phyloP scores from a whole-genome alignment of 306 rosid species.

The Vigna reflexopilosa region DNA sequence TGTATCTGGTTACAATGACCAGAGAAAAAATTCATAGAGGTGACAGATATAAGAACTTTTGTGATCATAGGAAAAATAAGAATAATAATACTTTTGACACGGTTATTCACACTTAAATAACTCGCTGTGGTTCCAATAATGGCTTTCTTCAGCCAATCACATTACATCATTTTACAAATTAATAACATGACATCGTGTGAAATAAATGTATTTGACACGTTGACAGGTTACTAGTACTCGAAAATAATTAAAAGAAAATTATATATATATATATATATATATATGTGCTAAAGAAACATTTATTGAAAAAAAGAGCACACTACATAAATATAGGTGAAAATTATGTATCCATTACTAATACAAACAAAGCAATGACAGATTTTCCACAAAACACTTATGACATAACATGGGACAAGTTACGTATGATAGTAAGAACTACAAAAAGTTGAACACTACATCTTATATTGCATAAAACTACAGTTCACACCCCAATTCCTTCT shows the following conservation, averaged over 20 bases:
- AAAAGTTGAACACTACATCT: background rate
- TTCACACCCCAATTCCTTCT: slow-evolving; percentile 52
- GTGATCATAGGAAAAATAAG: too few relatives aligned
- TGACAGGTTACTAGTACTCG: too few relatives aligned
- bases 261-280: too few relatives aligned
- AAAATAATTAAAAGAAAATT: too few relatives aligned
- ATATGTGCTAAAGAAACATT: too few relatives aligned
- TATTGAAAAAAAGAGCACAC: background rate
- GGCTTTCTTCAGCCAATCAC: too few relatives aligned
- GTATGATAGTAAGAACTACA: background rate
- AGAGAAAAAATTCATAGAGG: too few relatives aligned
- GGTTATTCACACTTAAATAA: too few relatives aligned
- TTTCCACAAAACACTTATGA: background rate
- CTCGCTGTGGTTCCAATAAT: too few relatives aligned
- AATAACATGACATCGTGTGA: accelerated
- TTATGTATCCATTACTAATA: background rate
- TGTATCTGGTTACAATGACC: background rate
- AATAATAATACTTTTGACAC: too few relatives aligned
- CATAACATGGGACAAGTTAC: slow-evolving; percentile 3
- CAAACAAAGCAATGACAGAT: slow-evolving; percentile 4
- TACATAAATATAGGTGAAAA: background rate
- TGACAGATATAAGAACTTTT: background rate
- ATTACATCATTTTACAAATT: too few relatives aligned
- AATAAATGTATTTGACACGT: too few relatives aligned
- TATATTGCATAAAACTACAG: background rate